Evolutionary conservation across 1,284 basidiomycete genomes (phyloP).

Genomic region (Anthracocystis walkeri): DNA sequence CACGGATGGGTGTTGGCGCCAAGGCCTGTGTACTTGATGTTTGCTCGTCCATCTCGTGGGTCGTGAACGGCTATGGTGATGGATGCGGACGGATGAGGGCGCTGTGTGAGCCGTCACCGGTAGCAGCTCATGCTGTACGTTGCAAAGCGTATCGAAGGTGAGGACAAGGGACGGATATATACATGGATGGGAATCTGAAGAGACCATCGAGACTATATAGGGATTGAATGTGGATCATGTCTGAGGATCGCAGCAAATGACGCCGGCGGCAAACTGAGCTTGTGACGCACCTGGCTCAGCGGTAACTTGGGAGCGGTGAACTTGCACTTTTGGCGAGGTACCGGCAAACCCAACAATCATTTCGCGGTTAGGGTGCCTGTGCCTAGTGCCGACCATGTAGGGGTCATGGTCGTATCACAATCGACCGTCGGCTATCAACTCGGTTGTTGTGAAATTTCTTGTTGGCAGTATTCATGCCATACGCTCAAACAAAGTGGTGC

Average conservation of each 20-base stretch:
- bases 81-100: neutral
- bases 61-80: neutral
- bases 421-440: neutral
- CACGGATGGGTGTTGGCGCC: slow-evolving; percentile 2
- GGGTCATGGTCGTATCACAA: neutral
- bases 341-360: too few relatives aligned
- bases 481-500: neutral
- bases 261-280: neutral
- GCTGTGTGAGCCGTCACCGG: neutral
- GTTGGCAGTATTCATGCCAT: neutral
- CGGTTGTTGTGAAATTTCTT: neutral
- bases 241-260: neutral
- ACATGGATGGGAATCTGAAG: neutral
- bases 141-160: neutral
- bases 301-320: too few relatives aligned
- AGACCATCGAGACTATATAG: slow-evolving; percentile 2
- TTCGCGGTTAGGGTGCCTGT: too few relatives aligned
- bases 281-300: neutral
- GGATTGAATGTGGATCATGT: neutral
- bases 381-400: too few relatives aligned
- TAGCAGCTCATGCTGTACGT: neutral
- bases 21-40: neutral
- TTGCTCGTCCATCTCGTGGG: neutral
- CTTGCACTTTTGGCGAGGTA: too few relatives aligned
- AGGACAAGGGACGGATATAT: neutral